Conservation (phyloP, 164 flowering plant species). For the Cinnamomum chago region DNA sequence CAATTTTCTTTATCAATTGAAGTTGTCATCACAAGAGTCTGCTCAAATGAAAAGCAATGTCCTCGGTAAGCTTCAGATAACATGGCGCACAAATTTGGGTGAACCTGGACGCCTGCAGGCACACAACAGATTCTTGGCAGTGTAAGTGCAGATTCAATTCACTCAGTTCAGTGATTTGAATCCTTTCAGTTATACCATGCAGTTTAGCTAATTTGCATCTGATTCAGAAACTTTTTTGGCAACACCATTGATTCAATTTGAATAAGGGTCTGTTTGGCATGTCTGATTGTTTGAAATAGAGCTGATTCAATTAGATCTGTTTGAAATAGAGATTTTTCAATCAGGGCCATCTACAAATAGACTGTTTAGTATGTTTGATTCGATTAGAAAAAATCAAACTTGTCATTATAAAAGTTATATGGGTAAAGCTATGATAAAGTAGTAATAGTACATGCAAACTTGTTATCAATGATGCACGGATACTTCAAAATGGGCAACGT, state of each 20-base stretch:
- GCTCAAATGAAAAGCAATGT: conserved; percentile 60
- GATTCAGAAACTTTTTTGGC: background rate
- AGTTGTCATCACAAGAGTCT: conserved; percentile 42
- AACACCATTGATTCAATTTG: background rate
- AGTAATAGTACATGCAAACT: no score
- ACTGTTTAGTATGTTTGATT: no score
- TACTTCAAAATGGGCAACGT: no score
- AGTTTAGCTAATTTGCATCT: background rate
- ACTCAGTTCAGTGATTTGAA: background rate
- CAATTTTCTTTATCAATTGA: conserved; percentile 83
- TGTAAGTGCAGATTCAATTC: conserved; percentile 44
- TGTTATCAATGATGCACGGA: no score
- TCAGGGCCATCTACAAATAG: no score
- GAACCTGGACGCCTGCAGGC: conserved; percentile 98
- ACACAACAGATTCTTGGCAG: conserved; percentile 91
- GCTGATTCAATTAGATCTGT: background rate
- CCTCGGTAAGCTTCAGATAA: conserved; percentile 96
- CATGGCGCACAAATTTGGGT: conserved; percentile 98
- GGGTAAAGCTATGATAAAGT: no score
- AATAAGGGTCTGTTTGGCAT: background rate
- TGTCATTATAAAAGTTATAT: no score
- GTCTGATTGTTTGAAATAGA: background rate
- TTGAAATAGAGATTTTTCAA: no score
- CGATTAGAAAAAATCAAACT: no score
- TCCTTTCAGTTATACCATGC: no score